phyloP scores from a whole-genome alignment of 2,329 filamentous ascomycete genomes.

The Neonectria punicea region DNA sequence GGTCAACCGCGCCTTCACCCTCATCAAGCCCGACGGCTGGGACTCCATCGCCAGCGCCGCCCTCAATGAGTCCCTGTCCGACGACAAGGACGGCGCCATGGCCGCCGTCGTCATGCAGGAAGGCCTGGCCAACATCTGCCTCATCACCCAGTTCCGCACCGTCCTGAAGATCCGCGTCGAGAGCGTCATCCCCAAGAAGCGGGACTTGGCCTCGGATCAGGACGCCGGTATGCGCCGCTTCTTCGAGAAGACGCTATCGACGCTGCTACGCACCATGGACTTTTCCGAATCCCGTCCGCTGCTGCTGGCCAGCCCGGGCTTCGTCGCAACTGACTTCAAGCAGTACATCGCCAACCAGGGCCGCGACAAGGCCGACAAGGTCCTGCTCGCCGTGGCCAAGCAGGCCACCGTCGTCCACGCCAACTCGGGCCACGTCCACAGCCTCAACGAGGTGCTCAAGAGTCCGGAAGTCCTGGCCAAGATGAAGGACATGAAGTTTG shows the following conservation, averaged over 20 bases:
- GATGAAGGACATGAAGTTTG: constrained; percentile 88
- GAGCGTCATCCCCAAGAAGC: constrained; percentile 73
- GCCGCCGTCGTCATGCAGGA: constrained; percentile 96
- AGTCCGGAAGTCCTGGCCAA: constrained; percentile 80
- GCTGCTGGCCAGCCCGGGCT: constrained; percentile 89
- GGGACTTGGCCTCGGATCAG: constrained; percentile 71
- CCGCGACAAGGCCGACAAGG: constrained; percentile 71
- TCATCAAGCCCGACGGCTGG: constrained; percentile 88
- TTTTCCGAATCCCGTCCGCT: constrained; percentile 76
- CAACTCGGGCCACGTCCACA: constrained; percentile 86
- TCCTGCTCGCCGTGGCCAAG: constrained; percentile 69
- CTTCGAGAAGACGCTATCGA: constrained; percentile 80
- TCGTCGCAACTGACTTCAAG: constrained; percentile 83
- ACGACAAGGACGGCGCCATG: constrained; percentile 82
- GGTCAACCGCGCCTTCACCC: constrained; percentile 84
- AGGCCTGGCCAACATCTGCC: constrained; percentile 82
- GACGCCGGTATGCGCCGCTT: constrained; percentile 78
- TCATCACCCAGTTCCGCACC: constrained; percentile 84
- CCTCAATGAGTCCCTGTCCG: constrained; percentile 80
- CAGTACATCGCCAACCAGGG: constrained; percentile 75
- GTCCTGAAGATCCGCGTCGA: constrained; percentile 74
- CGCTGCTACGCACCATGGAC: constrained; percentile 81
- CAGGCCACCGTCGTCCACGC: constrained; percentile 81
- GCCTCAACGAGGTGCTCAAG: constrained; percentile 86
- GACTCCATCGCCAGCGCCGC: constrained; percentile 87